A percentile compares a stretch with the other conserved stretches of the same genome.
These are phyloP conservation scores for Blastobotrys robertii DNA, from an alignment of 805 yeast species.

Conservation along the genomic window DNA sequence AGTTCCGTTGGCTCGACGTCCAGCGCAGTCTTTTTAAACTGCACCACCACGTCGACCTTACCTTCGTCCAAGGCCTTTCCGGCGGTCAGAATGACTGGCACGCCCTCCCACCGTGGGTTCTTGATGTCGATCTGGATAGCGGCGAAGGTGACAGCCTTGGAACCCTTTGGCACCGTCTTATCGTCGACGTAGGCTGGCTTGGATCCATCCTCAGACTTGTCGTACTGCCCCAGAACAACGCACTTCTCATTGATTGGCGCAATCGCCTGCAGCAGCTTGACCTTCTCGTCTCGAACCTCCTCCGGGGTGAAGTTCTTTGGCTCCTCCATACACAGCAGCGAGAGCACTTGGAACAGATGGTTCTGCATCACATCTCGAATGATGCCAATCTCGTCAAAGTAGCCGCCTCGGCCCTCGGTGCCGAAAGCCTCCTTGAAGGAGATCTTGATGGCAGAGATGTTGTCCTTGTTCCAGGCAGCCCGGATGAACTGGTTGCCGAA, in stretches of 20 bases:
- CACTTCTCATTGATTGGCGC: slow-evolving; percentile 55
- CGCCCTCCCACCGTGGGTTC: slow-evolving; percentile 98
- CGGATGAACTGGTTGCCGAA: slow-evolving; percentile 83
- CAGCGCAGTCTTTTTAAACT: slow-evolving; percentile 75
- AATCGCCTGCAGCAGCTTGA: slow-evolving; percentile 77
- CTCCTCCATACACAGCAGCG: slow-evolving; percentile 89
- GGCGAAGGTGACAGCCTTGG: slow-evolving; percentile 88
- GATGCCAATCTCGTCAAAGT: slow-evolving; percentile 90
- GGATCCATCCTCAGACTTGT: slow-evolving; percentile 69
- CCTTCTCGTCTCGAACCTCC: slow-evolving; percentile 92
- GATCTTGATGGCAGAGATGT: slow-evolving; percentile 72
- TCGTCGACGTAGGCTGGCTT: slow-evolving; percentile 92
- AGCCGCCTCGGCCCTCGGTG: slow-evolving; percentile 98
- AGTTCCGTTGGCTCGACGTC: slow-evolving; percentile 87
- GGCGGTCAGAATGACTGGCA: slow-evolving; percentile 90
- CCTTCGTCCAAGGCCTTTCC: slow-evolving; percentile 96
- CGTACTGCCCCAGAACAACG: slow-evolving; percentile 81
- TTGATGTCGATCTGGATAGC: slow-evolving; percentile 69
- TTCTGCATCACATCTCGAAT: slow-evolving; percentile 98
- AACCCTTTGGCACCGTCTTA: slow-evolving; percentile 69
- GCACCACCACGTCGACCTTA: slow-evolving; percentile 90
- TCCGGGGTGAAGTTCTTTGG: slow-evolving; percentile 89
- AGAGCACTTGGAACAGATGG: slow-evolving; percentile 86
- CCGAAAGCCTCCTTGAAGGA: slow-evolving; percentile 98
- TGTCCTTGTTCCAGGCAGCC: slow-evolving; percentile 83